Base-by-base conservation (phyloP, 768 basidiomycete genomes). In the Albatrellus ellisii region DNA sequence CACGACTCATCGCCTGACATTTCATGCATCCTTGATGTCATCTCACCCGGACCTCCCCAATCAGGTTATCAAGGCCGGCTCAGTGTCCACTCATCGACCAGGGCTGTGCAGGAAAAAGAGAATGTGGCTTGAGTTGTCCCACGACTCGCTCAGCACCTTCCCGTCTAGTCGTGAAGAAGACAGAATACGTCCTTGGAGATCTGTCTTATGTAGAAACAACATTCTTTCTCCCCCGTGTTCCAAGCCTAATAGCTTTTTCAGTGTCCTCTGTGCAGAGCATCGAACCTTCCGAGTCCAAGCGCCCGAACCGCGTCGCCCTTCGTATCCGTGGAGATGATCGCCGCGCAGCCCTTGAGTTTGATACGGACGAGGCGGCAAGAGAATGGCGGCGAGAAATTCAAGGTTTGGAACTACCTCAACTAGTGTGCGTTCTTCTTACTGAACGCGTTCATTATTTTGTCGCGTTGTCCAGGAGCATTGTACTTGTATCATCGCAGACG, bases 1-100 rank as follows among this genome's bases (percentile, higher is more conserved):
- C 15, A 82, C 79, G 1, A 77, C 74, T 0, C 77, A 79, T 55
- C 68, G 79, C 4, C 46, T 80, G 15, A 60, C 74, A 0, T 82
- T 82, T 54, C 77, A 80, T 50, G 79, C 79, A 2, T 68, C 75
- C 8, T 55, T 82, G 15, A 65, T 75, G 12, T 62, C 72, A 0
- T 62, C 64, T 20, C 53, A 57, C n/a, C 60, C 65, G 4, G 64
- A 57, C 33, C 44, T 60, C 26, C 43, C 48, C 6, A 48, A 60
- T 17, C 58, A 65, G 28, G 45, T 70, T 14, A 56, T 79, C 35
- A 72, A 68, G 50, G 49, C 68, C 11, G 78, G 76, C 1, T 56
- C 73, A 2, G 72, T 68, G 3, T 59, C 67, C 1, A 56, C 74
- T 22, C 69, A 68, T 44, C 58, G 65, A 9, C 62, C 60, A 39